phyloP scores from a whole-genome alignment of 1,284 basidiomycete species.

The Caloboletus inedulis region DNA sequence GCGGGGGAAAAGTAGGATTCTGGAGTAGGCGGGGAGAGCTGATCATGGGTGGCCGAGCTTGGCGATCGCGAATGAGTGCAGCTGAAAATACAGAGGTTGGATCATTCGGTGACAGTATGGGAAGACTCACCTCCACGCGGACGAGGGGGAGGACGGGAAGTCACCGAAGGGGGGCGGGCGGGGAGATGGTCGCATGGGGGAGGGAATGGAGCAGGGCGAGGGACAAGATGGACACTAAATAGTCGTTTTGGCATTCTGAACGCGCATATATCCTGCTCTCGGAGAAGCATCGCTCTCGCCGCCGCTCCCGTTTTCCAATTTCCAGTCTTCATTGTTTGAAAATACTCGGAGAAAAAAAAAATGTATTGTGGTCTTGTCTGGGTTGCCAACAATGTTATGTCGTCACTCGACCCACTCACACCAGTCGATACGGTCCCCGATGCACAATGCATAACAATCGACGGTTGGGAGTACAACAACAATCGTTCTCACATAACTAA shows the following conservation, averaged over 20 bases:
- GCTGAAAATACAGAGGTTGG: slow-evolving; percentile 9
- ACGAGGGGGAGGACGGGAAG: slow-evolving; percentile 22
- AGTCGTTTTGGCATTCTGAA: slow-evolving; percentile 11
- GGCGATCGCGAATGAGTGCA: slow-evolving; percentile 15
- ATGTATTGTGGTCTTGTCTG: background rate
- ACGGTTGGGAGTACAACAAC: background rate
- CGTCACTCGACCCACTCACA: background rate
- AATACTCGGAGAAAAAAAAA: background rate
- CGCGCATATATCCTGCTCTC: background rate
- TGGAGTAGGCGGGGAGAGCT: slow-evolving; percentile 22
- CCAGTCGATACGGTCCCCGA: too few relatives aligned
- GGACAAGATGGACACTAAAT: slow-evolving; percentile 6
- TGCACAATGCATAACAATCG: background rate
- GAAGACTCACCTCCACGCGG: slow-evolving; percentile 27
- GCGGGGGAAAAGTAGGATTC: slow-evolving; percentile 10
- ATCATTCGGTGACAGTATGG: background rate
- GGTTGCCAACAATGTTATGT: too few relatives aligned
- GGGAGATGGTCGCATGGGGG: slow-evolving; percentile 9
- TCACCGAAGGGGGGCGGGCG: background rate
- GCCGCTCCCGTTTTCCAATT: slow-evolving; percentile 4
- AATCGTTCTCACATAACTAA: slow-evolving; percentile 44
- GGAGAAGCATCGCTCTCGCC: slow-evolving; percentile 10
- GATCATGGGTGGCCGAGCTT: slow-evolving; percentile 12
- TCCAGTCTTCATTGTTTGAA: background rate
- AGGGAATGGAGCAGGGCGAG: background rate